Evolutionary conservation across 805 yeast genomes (phyloP).

Genomic region (Ogataea ganodermae): DNA sequence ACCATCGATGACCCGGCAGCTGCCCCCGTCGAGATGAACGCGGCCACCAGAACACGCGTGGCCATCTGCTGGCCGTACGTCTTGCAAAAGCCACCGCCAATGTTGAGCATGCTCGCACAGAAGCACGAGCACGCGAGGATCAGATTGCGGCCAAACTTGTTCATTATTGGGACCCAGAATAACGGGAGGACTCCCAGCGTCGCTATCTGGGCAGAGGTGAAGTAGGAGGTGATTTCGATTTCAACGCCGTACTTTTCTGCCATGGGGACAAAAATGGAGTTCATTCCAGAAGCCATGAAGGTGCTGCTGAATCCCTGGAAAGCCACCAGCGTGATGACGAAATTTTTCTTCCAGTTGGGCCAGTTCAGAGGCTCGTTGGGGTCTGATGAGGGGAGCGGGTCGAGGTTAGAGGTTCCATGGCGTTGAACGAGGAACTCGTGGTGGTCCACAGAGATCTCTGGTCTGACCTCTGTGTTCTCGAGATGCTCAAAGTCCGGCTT

Average conservation of each 20-base stretch:
- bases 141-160: conserved; percentile 7
- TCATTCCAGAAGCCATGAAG: conserved; percentile 12
- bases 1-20: conserved; percentile 12
- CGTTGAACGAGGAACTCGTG: conserved; percentile 2
- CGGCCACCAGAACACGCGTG: conserved; percentile 8
- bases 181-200: conserved; percentile 9
- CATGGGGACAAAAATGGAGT: conserved; percentile 4
- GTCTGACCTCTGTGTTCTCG: neutral
- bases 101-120: conserved; percentile 7
- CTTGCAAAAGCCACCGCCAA: conserved; percentile 12
- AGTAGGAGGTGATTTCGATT: conserved; percentile 3
- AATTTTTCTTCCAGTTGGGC: conserved; percentile 12
- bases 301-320: conserved; percentile 13
- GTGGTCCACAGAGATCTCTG: conserved; percentile 1
- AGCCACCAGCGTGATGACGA: conserved; percentile 7
- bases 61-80: conserved; percentile 15
- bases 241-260: conserved; percentile 9
- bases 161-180: conserved; percentile 13
- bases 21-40: conserved; percentile 10
- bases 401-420: conserved; percentile 7
- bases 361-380: conserved; percentile 11
- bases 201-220: conserved; percentile 12
- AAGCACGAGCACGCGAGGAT: conserved; percentile 6
- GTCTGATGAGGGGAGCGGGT: conserved; percentile 9
- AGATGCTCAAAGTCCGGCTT: neutral